Percentiles rank a stretch among this genome's conserved stretches.
Conservation (phyloP, 108 stramenopile genomes). For the Pseudonitzschia multiseries region DNA sequence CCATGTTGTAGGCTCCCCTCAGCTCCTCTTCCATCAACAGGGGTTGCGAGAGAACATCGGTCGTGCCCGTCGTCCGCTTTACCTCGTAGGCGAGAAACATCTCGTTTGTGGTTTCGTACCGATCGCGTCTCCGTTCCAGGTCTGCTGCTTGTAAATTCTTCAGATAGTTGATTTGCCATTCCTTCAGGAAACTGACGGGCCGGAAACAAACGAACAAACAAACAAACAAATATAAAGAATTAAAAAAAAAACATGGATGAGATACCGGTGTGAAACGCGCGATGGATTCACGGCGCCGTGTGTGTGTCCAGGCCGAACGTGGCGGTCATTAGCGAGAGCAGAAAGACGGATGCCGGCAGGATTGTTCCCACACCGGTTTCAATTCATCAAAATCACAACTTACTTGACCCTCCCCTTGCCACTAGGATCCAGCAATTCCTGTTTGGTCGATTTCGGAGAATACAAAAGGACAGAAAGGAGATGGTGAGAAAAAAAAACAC, state of each 20-base stretch:
- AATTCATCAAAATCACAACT: background rate
- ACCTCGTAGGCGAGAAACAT: slow-evolving; percentile 61
- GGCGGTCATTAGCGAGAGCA: too few relatives aligned
- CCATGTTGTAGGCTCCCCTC: slow-evolving; percentile 35
- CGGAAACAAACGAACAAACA: too few relatives aligned
- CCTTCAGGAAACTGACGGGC: slow-evolving; percentile 36
- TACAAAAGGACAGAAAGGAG: background rate
- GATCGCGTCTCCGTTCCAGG: slow-evolving; percentile 38
- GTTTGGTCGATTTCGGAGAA: background rate
- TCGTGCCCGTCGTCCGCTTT: slow-evolving; percentile 12
- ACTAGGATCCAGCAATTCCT: slow-evolving; percentile 13
- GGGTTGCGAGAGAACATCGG: slow-evolving; percentile 38
- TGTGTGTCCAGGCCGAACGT: too few relatives aligned
- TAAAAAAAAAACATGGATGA: background rate
- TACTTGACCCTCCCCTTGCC: slow-evolving; percentile 8
- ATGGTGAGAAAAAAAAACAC: background rate
- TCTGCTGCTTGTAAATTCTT: slow-evolving; percentile 38
- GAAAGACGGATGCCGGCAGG: too few relatives aligned
- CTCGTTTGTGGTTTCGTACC: slow-evolving; percentile 35
- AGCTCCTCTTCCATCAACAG: slow-evolving; percentile 49
- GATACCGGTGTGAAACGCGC: too few relatives aligned
- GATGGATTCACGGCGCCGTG: background rate
- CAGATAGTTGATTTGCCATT: slow-evolving; percentile 38
- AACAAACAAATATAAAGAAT: too few relatives aligned
- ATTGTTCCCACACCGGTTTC: too few relatives aligned